phyloP scores from a whole-genome alignment of 495 filamentous ascomycete genomes.

The Hamigera avellanea region DNA sequence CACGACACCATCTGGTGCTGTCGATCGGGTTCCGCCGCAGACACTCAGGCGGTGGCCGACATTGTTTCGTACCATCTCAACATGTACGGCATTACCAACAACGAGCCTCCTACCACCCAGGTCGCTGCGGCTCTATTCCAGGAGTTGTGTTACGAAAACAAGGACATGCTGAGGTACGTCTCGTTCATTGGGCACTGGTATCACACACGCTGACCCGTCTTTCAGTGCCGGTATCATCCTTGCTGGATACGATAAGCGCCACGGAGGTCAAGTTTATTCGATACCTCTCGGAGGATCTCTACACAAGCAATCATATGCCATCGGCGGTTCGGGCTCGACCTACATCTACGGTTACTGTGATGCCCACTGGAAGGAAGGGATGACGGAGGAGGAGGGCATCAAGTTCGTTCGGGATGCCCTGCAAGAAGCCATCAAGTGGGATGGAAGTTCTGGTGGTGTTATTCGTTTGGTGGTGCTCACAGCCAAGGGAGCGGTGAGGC shows the following conservation, averaged over 20 bases:
- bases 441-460: conserved; percentile 95
- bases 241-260: conserved; percentile 84
- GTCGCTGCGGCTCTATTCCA: conserved; percentile 92
- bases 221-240: conserved; percentile 90
- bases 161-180: conserved; percentile 70
- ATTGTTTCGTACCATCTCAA: conserved; percentile 94
- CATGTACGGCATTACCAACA: conserved; percentile 79
- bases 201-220: conserved; percentile 10
- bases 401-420: conserved; percentile 83
- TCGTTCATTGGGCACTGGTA: background rate
- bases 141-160: conserved; percentile 95
- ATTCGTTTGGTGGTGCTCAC: conserved; percentile 97
- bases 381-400: conserved; percentile 90
- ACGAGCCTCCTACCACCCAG: conserved; percentile 82
- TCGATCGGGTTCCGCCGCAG: conserved; percentile 89
- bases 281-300: conserved; percentile 94
- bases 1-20: conserved; percentile 99
- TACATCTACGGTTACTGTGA: conserved; percentile 99
- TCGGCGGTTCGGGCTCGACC: conserved; percentile 93
- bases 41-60: conserved; percentile 95
- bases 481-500: conserved; percentile 70
- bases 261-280: conserved; percentile 93
- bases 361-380: conserved; percentile 87
- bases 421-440: conserved; percentile 96
- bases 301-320: conserved; percentile 93